Percentiles rank a stretch among this genome's conserved stretches.
phyloP scores from a whole-genome alignment of 2,329 filamentous ascomycete species.

The Onygenales sp. region DNA sequence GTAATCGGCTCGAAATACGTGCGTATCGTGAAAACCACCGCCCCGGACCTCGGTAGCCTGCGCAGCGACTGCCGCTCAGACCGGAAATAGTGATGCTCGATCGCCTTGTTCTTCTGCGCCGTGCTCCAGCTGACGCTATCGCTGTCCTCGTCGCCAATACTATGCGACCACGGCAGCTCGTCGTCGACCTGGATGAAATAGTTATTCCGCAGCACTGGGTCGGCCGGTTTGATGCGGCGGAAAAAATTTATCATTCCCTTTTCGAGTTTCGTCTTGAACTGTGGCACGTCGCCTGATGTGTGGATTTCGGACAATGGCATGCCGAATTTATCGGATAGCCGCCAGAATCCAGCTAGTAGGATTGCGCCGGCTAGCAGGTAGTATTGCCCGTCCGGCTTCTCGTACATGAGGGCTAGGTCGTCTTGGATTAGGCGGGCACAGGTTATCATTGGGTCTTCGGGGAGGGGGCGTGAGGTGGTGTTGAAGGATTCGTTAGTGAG shows the following conservation, averaged over 20 bases:
- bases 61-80: constrained; percentile 65
- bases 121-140: constrained; percentile 60
- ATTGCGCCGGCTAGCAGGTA: constrained; percentile 70
- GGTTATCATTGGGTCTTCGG: constrained; percentile 70
- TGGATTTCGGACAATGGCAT: constrained; percentile 75
- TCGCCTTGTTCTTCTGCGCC: constrained; percentile 62
- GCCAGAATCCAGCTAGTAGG: constrained; percentile 74
- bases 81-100: constrained; percentile 67
- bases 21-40: constrained; percentile 63
- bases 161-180: constrained; percentile 62
- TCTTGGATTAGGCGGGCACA: constrained; percentile 67
- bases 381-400: constrained; percentile 65
- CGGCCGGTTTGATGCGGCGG: constrained; percentile 57
- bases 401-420: constrained; percentile 76
- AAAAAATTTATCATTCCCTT: constrained; percentile 79
- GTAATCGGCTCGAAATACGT: constrained; percentile 70
- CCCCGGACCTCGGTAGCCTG: constrained; percentile 49
- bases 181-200: constrained; percentile 87
- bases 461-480: constrained; percentile 52
- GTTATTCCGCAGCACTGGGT: constrained; percentile 61
- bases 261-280: constrained; percentile 61
- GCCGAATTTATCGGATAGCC: constrained; percentile 67
- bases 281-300: constrained; percentile 65
- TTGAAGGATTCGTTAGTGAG: constrained; percentile 65
- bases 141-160: constrained; percentile 64